phyloP scores from a whole-genome alignment of 768 basidiomycete genomes.

The Trametes cubensis region DNA sequence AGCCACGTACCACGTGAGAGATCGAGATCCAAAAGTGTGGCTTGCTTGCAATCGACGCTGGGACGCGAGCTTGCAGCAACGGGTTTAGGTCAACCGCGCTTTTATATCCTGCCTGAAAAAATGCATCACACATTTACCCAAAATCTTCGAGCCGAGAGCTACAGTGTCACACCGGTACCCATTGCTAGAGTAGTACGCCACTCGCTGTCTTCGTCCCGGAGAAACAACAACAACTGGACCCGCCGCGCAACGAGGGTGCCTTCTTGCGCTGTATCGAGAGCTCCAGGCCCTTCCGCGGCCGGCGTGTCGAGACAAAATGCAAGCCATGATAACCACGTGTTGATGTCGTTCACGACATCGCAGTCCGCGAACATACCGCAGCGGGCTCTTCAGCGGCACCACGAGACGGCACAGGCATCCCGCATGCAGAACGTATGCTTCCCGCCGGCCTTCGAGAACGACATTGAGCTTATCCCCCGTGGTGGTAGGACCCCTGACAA shows the following conservation, averaged over 20 bases:
- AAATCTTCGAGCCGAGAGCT: no score
- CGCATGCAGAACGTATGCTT: background rate
- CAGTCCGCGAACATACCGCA: constrained; percentile 8
- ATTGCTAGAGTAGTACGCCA: no score
- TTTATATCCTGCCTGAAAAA: background rate
- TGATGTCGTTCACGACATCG: constrained; percentile 17
- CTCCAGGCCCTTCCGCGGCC: constrained; percentile 13
- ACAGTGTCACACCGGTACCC: no score
- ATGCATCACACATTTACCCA: no score
- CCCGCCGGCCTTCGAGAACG: constrained; percentile 1
- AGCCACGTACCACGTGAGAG: constrained; percentile 4
- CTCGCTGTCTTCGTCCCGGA: constrained; percentile 4
- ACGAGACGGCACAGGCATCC: background rate
- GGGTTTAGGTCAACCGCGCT: background rate
- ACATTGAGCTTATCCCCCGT: background rate
- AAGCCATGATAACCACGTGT: constrained; percentile 18
- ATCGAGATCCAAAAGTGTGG: background rate
- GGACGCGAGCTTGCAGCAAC: background rate
- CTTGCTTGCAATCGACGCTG: background rate
- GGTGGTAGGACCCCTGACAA: no score
- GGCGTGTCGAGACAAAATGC: constrained; percentile 5
- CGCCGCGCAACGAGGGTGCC: constrained; percentile 20
- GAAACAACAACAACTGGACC: constrained; percentile 12
- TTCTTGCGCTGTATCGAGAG: constrained; percentile 5
- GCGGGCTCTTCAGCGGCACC: constrained; percentile 2